A percentile compares a stretch with the other conserved stretches of the same genome.
Conservation (phyloP, 495 filamentous ascomycete genomes). For the Daldinia loculata region DNA sequence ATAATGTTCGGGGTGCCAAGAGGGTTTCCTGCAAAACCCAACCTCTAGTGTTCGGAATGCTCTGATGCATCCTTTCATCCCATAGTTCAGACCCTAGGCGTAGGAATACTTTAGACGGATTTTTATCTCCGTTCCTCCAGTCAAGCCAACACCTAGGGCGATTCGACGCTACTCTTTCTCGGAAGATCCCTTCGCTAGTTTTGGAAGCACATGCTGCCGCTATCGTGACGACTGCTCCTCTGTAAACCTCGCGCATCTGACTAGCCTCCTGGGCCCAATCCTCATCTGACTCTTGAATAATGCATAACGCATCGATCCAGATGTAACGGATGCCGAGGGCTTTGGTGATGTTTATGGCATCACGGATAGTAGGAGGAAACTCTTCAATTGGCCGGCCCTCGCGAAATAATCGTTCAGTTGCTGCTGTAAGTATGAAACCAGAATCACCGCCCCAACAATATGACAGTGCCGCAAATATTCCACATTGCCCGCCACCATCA, state of each 20-base stretch:
- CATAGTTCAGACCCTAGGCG: conserved; percentile 37
- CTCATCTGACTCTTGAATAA: conserved; percentile 11
- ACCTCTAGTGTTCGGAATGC: conserved; percentile 40
- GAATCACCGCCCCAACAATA: conserved; percentile 12
- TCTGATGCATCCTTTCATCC: conserved; percentile 37
- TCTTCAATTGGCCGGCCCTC: not conserved
- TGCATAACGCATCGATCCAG: conserved; percentile 11
- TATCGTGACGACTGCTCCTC: conserved; percentile 41
- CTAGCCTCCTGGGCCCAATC: conserved; percentile 44
- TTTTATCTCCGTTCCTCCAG: conserved; percentile 15
- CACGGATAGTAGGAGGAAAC: not conserved
- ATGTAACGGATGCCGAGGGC: conserved; percentile 5
- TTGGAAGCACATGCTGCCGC: conserved; percentile 44
- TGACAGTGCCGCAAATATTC: conserved; percentile 16
- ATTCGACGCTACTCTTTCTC: conserved; percentile 11
- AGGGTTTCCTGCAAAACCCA: conserved; percentile 48
- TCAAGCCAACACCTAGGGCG: conserved; percentile 24
- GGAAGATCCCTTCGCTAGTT: conserved; percentile 41
- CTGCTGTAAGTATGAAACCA: conserved; percentile 1
- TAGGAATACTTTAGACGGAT: conserved; percentile 28
- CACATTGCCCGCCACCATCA: conserved; percentile 22
- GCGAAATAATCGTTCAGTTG: conserved; percentile 1
- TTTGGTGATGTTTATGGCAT: conserved; percentile 2
- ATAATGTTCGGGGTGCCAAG: conserved; percentile 43
- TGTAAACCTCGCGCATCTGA: conserved; percentile 46